Base-by-base conservation (phyloP, 805 yeast species). In the Wickerhamiella kazuoi region DNA sequence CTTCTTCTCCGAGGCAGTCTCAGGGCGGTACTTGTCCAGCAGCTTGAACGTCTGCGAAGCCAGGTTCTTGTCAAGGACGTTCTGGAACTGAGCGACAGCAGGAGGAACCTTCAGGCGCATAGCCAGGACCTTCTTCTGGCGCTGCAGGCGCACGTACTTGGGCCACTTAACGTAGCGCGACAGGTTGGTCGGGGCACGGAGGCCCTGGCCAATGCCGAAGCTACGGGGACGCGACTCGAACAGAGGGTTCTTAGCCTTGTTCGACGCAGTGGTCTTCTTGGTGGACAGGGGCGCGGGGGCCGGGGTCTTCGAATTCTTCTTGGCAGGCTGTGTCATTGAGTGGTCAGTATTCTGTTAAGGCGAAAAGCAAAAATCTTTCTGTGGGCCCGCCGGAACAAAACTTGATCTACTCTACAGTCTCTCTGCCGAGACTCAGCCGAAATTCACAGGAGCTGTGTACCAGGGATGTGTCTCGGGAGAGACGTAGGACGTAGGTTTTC, bases 151-250 rank as follows among this genome's bases (percentile, higher is more conserved):
- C 55, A 87, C 93, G 65, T 87, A 84, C 69, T 79, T 90, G 63
- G 98, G 98, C 98, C 98, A 90, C 70, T 80, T 90, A 63, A 87
- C 97, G 66, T 81, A 86, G 69, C 97, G 84, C 47, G 93, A 71
- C 63, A 90, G 76, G 78, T 90, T 82, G 71, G 87, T 78, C 74
- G 79, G 83, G 65, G 77, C 94, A 70, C 87, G 97, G 57, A 87
- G 59, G 52, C 78, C 70, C 73, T 90, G 97, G 60, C 98, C 98
- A 59, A 90, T 79, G 69, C 97, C 97, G 61, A 77, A 87, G 71
- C 75, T 78, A 71, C 77, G 79, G 65, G 95, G 93, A 52, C 83
- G 72, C 49, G 93, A 68, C 67, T 80, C 93, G 61, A 82, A 66
- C 64, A 86, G 71, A 57, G 95, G 94, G 75, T 82, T 83, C 71